Percentiles rank a stretch among this genome's conserved stretches.
phyloP scores from a whole-genome alignment of 345 rosid genomes.

The Xanthoceras sorbifolium region DNA sequence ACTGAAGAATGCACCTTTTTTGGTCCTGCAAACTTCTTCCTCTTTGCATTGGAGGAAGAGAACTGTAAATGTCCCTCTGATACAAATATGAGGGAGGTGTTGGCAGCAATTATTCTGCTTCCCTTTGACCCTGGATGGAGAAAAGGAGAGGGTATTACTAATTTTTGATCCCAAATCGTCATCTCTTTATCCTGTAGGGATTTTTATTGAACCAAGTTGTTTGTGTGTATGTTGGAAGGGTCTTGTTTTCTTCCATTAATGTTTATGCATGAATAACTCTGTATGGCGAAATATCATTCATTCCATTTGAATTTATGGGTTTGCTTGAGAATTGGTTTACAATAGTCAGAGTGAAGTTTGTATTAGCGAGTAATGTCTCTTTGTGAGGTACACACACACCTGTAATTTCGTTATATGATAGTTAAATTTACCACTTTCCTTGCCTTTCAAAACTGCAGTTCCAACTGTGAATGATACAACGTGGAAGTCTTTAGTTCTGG shows the following conservation, averaged over 20 bases:
- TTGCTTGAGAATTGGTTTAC: neutral
- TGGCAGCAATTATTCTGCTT: neutral
- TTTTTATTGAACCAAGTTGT: neutral
- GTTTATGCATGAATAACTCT: neutral
- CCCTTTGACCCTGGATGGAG: neutral
- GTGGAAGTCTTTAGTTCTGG: constrained; percentile 56
- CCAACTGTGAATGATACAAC: constrained; percentile 51
- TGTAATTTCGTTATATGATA: neutral
- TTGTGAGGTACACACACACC: neutral
- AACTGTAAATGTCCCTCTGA: neutral
- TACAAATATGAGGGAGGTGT: neutral
- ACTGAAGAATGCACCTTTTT: neutral
- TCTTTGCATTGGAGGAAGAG: neutral
- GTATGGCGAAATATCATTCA: neutral
- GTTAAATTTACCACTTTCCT: constrained; percentile 21
- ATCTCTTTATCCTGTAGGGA: neutral
- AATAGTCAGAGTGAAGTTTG: neutral
- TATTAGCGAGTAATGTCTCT: neutral
- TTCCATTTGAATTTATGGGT: neutral
- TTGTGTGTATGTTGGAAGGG: neutral
- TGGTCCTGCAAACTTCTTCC: neutral
- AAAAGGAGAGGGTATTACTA: neutral
- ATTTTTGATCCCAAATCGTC: neutral
- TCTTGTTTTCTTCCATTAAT: neutral
- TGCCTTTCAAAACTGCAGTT: constrained; percentile 35